Base-by-base conservation (phyloP, 768 basidiomycete genomes). In the Hortiboletus flavorubellus region DNA sequence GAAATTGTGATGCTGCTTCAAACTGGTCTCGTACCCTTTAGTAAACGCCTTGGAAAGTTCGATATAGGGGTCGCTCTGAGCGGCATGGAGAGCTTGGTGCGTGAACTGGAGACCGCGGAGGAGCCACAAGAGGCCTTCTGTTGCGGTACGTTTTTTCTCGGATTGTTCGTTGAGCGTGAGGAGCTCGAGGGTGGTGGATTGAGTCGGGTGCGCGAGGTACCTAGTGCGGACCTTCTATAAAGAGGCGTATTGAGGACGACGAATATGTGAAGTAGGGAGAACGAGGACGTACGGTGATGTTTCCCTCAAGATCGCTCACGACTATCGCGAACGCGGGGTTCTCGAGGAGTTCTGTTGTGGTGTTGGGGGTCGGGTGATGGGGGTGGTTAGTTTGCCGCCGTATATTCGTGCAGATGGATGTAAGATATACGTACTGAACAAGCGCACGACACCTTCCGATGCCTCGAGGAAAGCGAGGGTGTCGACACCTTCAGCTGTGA, bases 41-140 rank as follows among this genome's bases (percentile, higher is more conserved):
- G 75, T 84, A 72, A 99, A 99, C 18, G 89, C 89, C 0, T 60
- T 73, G 2, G 82, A 64, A 14, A 99, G 82, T 53, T 82, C 79
- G 12, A 42, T 52, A 2, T 67, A 66, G 43, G 81, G 76, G 71
- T 95, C 81, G 4, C 74, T 77, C 64, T 93, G 88, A 0, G 87
- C 81, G 43, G 79, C 75, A 59, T 88, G 80, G 26, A 99, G 82
- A 1, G 89, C 89, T 53, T 81, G 77, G 73, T 86, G 84, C 34
- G 96, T 99, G 77, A 99, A 99, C 30, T 84, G 82, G 49, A 95
- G 82, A 3, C 93, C 97, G 31, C 94, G 85, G 46, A 94, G 80
- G 46, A 99, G 81, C 97, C 97, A 99, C 73, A 98, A 74, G 51
- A 98, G 80, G 15, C 93, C 94, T 66, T 95, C 88, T 0, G 95